These are phyloP conservation scores for Primulina tabacum DNA, from an alignment of 257 asterid genomes.

Conservation along the genomic window DNA sequence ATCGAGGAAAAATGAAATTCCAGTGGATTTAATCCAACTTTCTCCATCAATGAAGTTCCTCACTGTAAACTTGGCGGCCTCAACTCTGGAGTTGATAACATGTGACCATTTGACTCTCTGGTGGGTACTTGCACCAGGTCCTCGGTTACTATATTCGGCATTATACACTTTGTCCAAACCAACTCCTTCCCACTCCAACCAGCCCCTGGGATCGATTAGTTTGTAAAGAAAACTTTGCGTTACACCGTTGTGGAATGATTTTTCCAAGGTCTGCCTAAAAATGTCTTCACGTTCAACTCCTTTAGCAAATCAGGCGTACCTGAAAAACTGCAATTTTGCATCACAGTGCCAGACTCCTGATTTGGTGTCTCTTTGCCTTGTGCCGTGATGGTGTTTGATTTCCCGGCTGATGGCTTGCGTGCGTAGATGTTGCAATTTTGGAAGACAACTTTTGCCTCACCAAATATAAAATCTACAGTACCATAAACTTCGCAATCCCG, in stretches of 20 bases:
- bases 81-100: background rate
- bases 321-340: background rate
- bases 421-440: no score
- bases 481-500: no score
- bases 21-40: no score
- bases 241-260: background rate
- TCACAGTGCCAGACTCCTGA: no score
- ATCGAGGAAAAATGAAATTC: no score
- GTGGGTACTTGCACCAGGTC: conserved; percentile 1
- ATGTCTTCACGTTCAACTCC: background rate
- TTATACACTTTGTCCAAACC: background rate
- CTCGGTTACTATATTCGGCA: conserved; percentile 17
- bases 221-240: conserved; percentile 4
- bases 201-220: conserved; percentile 16
- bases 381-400: no score
- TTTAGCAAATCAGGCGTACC: background rate
- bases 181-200: conserved; percentile 9
- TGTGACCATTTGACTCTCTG: conserved; percentile 12
- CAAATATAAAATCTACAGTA: no score
- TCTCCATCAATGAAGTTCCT: background rate
- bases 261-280: conserved; percentile 19
- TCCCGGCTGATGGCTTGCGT: no score
- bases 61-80: conserved; percentile 11
- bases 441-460: no score
- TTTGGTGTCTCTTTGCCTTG: no score